phyloP scores from a whole-genome alignment of 1,284 basidiomycete genomes.

The Schizophyllum commune region DNA sequence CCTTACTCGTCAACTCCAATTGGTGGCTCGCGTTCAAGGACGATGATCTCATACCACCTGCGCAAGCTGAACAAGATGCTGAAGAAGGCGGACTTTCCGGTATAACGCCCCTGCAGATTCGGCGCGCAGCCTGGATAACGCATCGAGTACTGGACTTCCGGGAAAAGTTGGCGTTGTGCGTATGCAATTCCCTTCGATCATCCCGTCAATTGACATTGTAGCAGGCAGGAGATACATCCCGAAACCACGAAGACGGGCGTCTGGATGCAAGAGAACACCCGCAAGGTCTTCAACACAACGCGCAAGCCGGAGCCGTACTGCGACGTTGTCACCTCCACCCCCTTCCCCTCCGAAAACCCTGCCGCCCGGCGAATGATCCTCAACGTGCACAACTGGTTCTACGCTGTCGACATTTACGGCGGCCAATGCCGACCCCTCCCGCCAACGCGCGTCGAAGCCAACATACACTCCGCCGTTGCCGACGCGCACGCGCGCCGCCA shows the following conservation, averaged over 20 bases:
- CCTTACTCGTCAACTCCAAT: constrained; percentile 88
- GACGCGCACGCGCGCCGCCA: constrained; percentile 57
- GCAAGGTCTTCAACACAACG: constrained; percentile 69
- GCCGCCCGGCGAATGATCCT: constrained; percentile 61
- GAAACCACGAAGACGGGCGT: constrained; percentile 57
- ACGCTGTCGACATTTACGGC: constrained; percentile 67
- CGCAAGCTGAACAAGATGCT: constrained; percentile 30
- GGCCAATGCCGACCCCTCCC: constrained; percentile 15
- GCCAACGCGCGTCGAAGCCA: constrained; percentile 53
- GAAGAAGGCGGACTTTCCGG: constrained; percentile 31
- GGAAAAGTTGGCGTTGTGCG: constrained; percentile 52
- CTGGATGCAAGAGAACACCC: constrained; percentile 53
- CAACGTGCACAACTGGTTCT: constrained; percentile 77
- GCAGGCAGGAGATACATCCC: constrained; percentile 47
- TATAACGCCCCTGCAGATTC: constrained; percentile 78
- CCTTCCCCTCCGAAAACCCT: constrained; percentile 34
- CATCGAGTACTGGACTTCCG: constrained; percentile 78
- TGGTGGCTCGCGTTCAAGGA: constrained; percentile 93
- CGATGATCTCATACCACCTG: constrained; percentile 44
- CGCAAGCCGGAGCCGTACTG: constrained; percentile 63
- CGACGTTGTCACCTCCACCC: constrained; percentile 51
- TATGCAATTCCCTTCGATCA: constrained; percentile 3
- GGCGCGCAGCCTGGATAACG: constrained; percentile 80
- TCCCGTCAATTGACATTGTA: constrained; percentile 3
- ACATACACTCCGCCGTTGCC: constrained; percentile 56